Percentiles rank a stretch among this genome's conserved stretches.
phyloP scores from a whole-genome alignment of 768 basidiomycete species.

The Boletus patriciae region DNA sequence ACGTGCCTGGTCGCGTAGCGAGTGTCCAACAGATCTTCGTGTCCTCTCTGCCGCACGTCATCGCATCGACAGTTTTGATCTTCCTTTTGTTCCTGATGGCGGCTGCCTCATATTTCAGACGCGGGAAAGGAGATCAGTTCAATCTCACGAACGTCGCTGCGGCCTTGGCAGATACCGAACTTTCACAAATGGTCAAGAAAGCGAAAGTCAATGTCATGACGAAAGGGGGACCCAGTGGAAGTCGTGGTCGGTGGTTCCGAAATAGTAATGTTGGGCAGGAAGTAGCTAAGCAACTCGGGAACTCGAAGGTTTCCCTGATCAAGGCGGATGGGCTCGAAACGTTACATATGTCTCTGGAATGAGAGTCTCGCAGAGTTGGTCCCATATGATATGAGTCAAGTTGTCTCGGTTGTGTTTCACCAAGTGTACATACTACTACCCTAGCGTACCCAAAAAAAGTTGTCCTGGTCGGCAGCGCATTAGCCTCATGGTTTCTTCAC shows the following conservation, averaged over 20 bases:
- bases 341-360: slow-evolving; percentile 4
- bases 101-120: slow-evolving; percentile 5
- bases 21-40: slow-evolving; percentile 11
- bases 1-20: slow-evolving; percentile 18
- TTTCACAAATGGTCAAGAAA: slow-evolving; percentile 4
- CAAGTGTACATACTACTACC: too few relatives aligned
- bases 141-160: slow-evolving; percentile 15
- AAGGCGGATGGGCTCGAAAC: slow-evolving; percentile 2
- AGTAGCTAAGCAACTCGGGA: background rate
- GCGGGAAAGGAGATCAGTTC: slow-evolving; percentile 12
- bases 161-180: slow-evolving; percentile 9
- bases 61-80: slow-evolving; percentile 7
- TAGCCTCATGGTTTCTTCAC: too few relatives aligned
- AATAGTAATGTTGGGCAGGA: slow-evolving; percentile 8
- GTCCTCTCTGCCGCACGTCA: slow-evolving; percentile 13
- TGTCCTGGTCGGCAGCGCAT: too few relatives aligned
- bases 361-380: too few relatives aligned
- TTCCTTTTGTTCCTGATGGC: slow-evolving; percentile 2
- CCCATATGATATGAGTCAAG: too few relatives aligned
- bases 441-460: too few relatives aligned
- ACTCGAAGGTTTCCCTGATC: slow-evolving; percentile 5
- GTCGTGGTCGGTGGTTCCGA: background rate
- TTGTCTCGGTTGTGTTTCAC: too few relatives aligned
- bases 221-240: background rate
- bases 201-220: background rate